Conservation (phyloP, 148 eudicot species). For the Rhododendron ferrugineum region DNA sequence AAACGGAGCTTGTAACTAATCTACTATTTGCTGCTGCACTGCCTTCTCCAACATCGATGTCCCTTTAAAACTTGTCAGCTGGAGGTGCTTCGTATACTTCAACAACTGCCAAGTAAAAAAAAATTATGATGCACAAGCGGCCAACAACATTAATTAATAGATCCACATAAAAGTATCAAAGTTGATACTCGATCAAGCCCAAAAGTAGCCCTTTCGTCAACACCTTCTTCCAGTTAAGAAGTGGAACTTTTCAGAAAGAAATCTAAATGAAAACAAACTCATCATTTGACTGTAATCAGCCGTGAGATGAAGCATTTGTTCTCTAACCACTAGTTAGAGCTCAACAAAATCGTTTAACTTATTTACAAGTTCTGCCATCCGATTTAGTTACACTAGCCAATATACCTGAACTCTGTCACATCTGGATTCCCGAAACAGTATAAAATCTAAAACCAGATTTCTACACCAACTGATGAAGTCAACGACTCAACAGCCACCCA, state of each 20-base stretch:
- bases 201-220: background rate
- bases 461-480: background rate
- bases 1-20: background rate
- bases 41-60: conserved; percentile 47
- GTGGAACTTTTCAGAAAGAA: background rate
- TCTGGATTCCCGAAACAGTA: background rate
- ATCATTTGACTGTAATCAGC: background rate
- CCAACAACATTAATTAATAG: background rate
- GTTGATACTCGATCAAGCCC: background rate
- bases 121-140: background rate
- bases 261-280: background rate
- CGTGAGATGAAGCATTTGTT: background rate
- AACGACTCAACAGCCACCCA: background rate
- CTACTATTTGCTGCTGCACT: conserved; percentile 22
- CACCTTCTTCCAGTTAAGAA: background rate
- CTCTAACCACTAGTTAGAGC: background rate
- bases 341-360: background rate
- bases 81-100: conserved; percentile 29
- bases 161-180: background rate
- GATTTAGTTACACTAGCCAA: background rate
- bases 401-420: background rate
- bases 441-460: background rate
- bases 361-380: background rate
- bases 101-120: conserved; percentile 20
- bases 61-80: conserved; percentile 40